Base-by-base conservation (phyloP, 2,329 filamentous ascomycete species). In the Lanzia echinophila region DNA sequence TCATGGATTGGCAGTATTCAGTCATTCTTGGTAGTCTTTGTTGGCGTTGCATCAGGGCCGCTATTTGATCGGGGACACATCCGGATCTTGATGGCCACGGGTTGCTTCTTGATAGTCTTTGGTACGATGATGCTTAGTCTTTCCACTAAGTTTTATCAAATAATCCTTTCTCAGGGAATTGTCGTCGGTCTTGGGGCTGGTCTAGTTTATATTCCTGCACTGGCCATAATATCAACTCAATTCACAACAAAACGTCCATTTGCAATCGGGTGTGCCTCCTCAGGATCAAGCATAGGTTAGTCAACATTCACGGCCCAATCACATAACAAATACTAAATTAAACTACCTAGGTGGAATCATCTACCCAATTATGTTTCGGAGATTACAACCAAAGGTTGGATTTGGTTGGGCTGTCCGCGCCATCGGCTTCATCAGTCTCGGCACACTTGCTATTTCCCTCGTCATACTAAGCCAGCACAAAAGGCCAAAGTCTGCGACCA, bases 1-100 rank as follows among this genome's bases (percentile, higher is more conserved):
- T 70, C 79, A n/a, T 83, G 79, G 80, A 82, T 83, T 39, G 73
- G 77, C 0, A 79, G 78, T 1, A 63, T 82, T 2, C 73, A 81
- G 54, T 68, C 74, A 19, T 77, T 75, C 57, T 71, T 79, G 60
- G 72, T 83, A 69, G 58, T 66, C 34, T 58, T 62, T 13, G 56
- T 75, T 62, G 81, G 82, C 0, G 80, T 81, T 0, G 60, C 86
- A 15, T 73, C 83, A 10, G 84, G 84, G 1, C 78, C 76, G 41
- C 42, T 84, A 0, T 84, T 76, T 58, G 84, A 87, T 62, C 76
- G 72, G 46, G 53, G 53, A 11, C 47, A 55, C 32, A 19, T 72
- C 71, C 63, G 71, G 71, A 49, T 15, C 13, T 33, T 50, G n/a
- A 43, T 50, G 38, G 7, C 6, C 19, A 17, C 38, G 32, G 28